Percentiles rank a stretch among this genome's conserved stretches.
These are phyloP conservation scores for Canariomyces notabilis DNA, from an alignment of 2,329 filamentous ascomycete genomes.

Conservation along the genomic window DNA sequence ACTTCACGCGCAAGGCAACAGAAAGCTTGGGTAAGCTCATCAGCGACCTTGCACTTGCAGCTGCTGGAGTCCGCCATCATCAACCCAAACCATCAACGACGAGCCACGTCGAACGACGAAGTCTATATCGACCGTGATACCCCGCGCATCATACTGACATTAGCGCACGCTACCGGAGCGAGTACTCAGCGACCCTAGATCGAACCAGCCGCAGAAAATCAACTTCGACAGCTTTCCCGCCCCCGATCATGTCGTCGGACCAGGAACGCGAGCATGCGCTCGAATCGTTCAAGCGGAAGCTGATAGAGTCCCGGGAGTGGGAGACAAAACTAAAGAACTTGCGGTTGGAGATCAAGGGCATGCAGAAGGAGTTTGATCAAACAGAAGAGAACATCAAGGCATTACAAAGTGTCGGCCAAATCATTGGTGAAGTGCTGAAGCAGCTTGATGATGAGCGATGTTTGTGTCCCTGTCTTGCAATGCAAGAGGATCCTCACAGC, in stretches of 20 bases:
- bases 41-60: conserved; percentile 8
- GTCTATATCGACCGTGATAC: conserved; percentile 1
- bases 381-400: conserved; percentile 99
- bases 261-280: conserved; percentile 65
- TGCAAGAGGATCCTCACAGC: too few species aligned
- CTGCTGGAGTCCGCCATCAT: background rate
- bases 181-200: background rate
- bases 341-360: conserved; percentile 89
- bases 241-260: conserved; percentile 45
- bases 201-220: background rate
- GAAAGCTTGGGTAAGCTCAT: conserved; percentile 35
- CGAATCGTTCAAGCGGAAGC: conserved; percentile 71
- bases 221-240: background rate
- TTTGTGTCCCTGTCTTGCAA: conserved; percentile 51
- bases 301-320: conserved; percentile 96
- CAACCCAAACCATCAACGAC: conserved; percentile 16
- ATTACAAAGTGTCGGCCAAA: conserved; percentile 96
- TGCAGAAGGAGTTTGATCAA: conserved; percentile 91
- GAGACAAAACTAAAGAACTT: conserved; percentile 95
- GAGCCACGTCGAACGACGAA: conserved; percentile 4
- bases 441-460: conserved; percentile 98
- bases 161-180: background rate
- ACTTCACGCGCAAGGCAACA: conserved; percentile 32
- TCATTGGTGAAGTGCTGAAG: conserved; percentile 98
- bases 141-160: background rate